Conservation (phyloP, 228 moss, liverwort and hornwort genomes). For the Sphagnum fallax region DNA sequence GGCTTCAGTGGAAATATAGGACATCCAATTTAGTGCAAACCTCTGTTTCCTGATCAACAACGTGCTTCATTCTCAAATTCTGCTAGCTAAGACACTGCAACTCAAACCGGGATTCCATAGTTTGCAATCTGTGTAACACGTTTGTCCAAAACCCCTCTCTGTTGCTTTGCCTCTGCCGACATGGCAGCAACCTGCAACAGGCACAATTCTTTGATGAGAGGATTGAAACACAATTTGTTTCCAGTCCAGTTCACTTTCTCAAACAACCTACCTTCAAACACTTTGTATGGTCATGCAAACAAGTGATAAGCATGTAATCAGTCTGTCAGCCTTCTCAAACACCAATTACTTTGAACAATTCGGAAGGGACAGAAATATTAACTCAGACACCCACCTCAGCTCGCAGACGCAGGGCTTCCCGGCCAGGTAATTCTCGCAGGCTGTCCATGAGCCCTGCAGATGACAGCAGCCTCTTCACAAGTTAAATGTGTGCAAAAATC, state of each 20-base stretch:
- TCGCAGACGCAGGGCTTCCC: conserved; percentile 60
- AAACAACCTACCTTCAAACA: neutral
- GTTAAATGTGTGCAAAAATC: too few species aligned
- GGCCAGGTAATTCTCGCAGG: conserved; percentile 55
- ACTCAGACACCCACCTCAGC: conserved; percentile 29
- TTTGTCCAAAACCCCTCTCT: conserved; percentile 37
- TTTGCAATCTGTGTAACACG: conserved; percentile 37
- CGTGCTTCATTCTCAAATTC: neutral
- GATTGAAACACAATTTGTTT: neutral
- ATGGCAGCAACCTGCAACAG: conserved; percentile 42
- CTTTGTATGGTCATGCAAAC: neutral
- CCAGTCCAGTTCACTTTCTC: neutral
- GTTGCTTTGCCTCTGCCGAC: conserved; percentile 50
- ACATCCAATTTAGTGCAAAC: neutral
- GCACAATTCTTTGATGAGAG: conserved; percentile 6
- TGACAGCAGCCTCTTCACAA: neutral
- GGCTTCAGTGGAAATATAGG: neutral
- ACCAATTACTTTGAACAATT: neutral
- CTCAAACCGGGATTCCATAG: conserved; percentile 47
- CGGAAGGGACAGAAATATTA: neutral
- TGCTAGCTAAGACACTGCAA: neutral
- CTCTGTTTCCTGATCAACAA: neutral
- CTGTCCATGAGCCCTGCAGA: conserved; percentile 43
- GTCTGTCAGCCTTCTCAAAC: neutral
- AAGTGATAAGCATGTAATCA: neutral